Base-by-base conservation (phyloP, 352 stramenopile genomes). In the Blastocystis sp. region DNA sequence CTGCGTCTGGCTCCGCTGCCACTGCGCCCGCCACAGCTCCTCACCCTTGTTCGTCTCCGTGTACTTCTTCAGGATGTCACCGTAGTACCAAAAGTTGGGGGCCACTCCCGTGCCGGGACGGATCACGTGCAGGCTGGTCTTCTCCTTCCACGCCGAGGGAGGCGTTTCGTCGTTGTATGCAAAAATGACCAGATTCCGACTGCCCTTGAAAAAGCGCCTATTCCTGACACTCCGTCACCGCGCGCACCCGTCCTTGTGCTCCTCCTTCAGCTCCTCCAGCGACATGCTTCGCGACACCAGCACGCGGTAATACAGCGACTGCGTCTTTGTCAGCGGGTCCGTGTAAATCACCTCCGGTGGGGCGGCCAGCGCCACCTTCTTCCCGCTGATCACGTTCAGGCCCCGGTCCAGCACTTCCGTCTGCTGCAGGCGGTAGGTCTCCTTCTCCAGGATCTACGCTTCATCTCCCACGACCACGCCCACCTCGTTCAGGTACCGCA, bases 351-450 rank as follows among this genome's bases (percentile, higher is more conserved):
- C 45, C 48, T 81, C 70, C 1, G 70, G 70, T 14, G 45, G 38
- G 21, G 45, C 14, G 10, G 54, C 28, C 4, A 81, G 28, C 21
- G 14, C 14, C 4, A 81, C 54, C 17, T 6, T 4, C 24, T 81
- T 81, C 10, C 70, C 70, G 2, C 45, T 81, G 10, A 81, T 81
- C 6, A 81, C 24, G 42, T 81, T 81, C 9, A 81, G 59, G 24
- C 70, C 70, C 42, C 65, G 70, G 24, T 81, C 70, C 45, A 81
- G 59, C 7, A 81, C 70, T 64, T 81, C 40, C 7, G 38, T 81
- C 48, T 81, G 40, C 19, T 81, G 70, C 2, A 43, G 4, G 3
- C 43, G 24, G 21, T 81, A 81, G 11, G 70, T 81, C n/a, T 81
- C 70, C 28, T 81, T 81, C 48, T 63, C 38, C 17, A 81, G 70